A percentile compares a stretch with the other conserved stretches of the same genome.
These are phyloP conservation scores for Boechera stricta DNA, from an alignment of 345 rosid genomes.

Conservation along the genomic window DNA sequence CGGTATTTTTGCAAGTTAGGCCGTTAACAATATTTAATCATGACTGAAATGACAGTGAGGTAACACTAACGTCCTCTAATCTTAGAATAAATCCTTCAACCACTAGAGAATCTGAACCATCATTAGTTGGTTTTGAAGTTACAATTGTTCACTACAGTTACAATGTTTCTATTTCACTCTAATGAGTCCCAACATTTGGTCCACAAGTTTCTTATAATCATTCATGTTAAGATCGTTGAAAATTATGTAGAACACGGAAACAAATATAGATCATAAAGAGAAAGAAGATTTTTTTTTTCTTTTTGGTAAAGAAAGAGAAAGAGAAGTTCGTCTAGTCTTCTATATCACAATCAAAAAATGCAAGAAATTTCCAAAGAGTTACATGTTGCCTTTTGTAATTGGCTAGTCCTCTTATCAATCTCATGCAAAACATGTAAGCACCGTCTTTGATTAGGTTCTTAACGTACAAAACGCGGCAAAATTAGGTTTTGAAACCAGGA, in stretches of 20 bases:
- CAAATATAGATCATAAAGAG: conserved; percentile 3
- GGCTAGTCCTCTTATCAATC: conserved; percentile 8
- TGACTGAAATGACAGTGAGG: not conserved
- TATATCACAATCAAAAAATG: conserved; percentile 7
- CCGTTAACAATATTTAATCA: not conserved
- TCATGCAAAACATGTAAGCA: conserved; percentile 28
- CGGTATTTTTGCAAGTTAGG: not conserved
- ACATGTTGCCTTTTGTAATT: conserved; percentile 14
- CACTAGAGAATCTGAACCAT: not conserved
- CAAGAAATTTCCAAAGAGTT: conserved; percentile 31
- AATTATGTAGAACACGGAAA: conserved; percentile 17
- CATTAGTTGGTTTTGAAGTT: not conserved
- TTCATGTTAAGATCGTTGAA: conserved; percentile 3
- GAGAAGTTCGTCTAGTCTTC: conserved; percentile 33
- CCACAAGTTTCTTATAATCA: conserved; percentile 11
- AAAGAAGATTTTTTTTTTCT: not conserved
- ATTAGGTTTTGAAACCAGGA: conserved; percentile 25
- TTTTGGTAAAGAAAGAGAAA: conserved; percentile 14
- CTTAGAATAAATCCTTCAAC: not conserved
- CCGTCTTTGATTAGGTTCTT: conserved; percentile 2
- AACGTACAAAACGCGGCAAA: conserved; percentile 40
- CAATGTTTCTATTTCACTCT: not conserved
- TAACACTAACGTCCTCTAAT: not conserved
- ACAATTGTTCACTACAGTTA: not conserved
- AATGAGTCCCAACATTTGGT: not conserved